These are phyloP conservation scores for Cadophora luteo-olivacea DNA, from an alignment of 2,329 filamentous ascomycete genomes.

Conservation along the genomic window DNA sequence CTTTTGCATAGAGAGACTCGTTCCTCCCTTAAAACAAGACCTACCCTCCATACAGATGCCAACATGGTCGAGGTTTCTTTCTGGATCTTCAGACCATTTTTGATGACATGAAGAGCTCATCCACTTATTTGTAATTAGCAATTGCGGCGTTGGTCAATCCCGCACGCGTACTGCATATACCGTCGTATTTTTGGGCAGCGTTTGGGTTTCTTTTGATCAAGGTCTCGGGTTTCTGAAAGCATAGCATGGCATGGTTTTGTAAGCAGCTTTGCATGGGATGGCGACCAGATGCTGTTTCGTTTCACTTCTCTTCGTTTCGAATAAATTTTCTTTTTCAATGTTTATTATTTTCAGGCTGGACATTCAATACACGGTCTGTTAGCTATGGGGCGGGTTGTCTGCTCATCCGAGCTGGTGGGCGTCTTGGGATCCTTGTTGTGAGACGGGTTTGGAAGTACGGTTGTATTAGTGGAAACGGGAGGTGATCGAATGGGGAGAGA, in stretches of 20 bases:
- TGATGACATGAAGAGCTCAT: not conserved
- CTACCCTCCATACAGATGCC: not conserved
- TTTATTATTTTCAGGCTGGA: not conserved
- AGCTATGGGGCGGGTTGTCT: not conserved
- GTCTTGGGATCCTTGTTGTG: not conserved
- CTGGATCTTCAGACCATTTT: not conserved
- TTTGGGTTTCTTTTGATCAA: not conserved
- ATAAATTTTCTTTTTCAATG: not conserved
- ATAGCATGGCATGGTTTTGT: not conserved
- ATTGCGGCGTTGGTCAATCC: not conserved
- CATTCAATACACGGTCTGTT: not conserved
- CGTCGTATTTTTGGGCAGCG: not conserved
- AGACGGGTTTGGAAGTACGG: too few relatives aligned
- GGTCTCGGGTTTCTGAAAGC: not conserved
- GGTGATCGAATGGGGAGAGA: not conserved
- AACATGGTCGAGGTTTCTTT: not conserved
- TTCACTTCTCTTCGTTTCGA: not conserved
- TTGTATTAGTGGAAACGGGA: not conserved
- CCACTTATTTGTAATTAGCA: slow-evolving; percentile 7
- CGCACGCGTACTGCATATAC: not conserved
- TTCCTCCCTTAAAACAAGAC: too few relatives aligned
- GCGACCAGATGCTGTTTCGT: not conserved
- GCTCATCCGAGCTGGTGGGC: not conserved
- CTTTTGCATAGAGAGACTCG: slow-evolving; percentile 61
- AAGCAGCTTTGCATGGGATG: slow-evolving; percentile 4